Evolutionary conservation across 306 rosid species (phyloP).

Genomic region (Prunus kanzakura): DNA sequence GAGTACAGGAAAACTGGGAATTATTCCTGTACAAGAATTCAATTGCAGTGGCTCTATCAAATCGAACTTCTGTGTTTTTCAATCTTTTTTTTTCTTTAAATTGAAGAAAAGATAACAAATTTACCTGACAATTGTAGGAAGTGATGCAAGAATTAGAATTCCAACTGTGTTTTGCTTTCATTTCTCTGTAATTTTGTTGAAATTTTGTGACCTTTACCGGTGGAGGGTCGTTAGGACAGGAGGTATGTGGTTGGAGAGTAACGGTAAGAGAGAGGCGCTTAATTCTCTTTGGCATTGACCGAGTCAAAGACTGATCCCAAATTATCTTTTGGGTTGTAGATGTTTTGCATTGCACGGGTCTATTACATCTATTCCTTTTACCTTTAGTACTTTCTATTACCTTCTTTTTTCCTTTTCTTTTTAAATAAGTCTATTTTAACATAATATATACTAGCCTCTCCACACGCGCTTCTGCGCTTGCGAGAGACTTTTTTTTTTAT

Average conservation of each 20-base stretch:
- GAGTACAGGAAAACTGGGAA: background rate
- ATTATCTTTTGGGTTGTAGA: background rate
- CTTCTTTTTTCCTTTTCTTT: too few species aligned
- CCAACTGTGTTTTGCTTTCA: background rate
- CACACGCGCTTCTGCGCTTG: too few species aligned
- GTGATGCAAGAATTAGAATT: background rate
- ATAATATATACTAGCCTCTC: too few species aligned
- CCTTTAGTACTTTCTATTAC: too few species aligned
- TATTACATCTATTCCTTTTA: background rate
- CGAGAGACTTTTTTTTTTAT: too few species aligned
- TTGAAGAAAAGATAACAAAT: background rate
- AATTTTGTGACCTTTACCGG: background rate
- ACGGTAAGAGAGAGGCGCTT: conserved; percentile 1
- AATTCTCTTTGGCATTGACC: background rate
- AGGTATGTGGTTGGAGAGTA: conserved; percentile 12
- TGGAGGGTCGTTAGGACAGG: conserved; percentile 3
- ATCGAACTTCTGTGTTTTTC: background rate
- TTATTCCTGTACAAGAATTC: background rate
- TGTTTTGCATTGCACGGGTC: background rate
- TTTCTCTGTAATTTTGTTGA: background rate
- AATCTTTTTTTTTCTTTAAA: background rate
- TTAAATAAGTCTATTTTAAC: too few species aligned
- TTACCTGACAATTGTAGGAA: background rate
- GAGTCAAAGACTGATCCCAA: background rate
- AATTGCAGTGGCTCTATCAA: background rate